These are phyloP conservation scores for Didymella arachidicola DNA, from an alignment of 2,329 filamentous ascomycete species.

Conservation along the genomic window DNA sequence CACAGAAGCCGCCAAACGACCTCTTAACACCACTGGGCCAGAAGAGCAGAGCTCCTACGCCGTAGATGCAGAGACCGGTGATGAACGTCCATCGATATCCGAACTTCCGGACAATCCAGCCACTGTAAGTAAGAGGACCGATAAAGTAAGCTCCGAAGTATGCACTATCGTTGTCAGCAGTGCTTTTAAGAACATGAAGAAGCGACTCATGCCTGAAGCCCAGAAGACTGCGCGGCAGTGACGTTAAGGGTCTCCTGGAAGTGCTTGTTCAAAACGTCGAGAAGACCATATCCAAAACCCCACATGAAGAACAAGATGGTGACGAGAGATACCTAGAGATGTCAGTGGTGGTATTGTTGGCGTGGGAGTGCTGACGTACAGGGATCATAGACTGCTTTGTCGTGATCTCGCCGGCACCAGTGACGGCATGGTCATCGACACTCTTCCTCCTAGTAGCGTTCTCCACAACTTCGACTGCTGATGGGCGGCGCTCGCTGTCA, in stretches of 20 bases:
- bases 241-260: slow-evolving; percentile 69
- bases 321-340: slow-evolving; percentile 59
- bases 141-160: slow-evolving; percentile 77
- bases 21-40: slow-evolving; percentile 69
- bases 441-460: slow-evolving; percentile 25
- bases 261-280: slow-evolving; percentile 79
- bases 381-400: slow-evolving; percentile 67
- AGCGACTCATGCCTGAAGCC: slow-evolving; percentile 68
- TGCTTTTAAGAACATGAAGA: slow-evolving; percentile 49
- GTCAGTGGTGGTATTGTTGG: not conserved
- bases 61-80: slow-evolving; percentile 65
- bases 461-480: slow-evolving; percentile 31
- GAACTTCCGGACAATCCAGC: slow-evolving; percentile 62
- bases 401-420: slow-evolving; percentile 52
- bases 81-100: slow-evolving; percentile 69
- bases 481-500: slow-evolving; percentile 28
- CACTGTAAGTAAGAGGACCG: slow-evolving; percentile 71
- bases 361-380: not conserved
- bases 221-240: slow-evolving; percentile 67
- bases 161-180: slow-evolving; percentile 42
- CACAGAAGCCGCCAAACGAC: slow-evolving; percentile 65
- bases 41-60: slow-evolving; percentile 65
- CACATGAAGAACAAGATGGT: slow-evolving; percentile 84
- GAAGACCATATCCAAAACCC: slow-evolving; percentile 86
- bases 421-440: slow-evolving; percentile 34